Conservation (phyloP, 2,329 filamentous ascomycete species). For the Fusarium sp. region DNA sequence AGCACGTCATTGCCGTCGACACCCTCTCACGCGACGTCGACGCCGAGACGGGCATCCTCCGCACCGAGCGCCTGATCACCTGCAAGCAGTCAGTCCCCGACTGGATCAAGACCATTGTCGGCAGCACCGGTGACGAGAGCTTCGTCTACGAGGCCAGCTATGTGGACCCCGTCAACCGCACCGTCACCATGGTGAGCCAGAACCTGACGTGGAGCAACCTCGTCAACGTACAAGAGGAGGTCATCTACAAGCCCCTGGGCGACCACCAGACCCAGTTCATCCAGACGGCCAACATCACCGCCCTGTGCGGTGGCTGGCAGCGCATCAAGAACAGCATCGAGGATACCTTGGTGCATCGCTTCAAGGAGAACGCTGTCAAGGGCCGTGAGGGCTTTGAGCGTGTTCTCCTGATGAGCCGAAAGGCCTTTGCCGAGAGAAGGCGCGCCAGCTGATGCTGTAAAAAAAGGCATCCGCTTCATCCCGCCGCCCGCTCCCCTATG, state of each 20-base stretch:
- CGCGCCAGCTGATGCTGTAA: conserved; percentile 56
- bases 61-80: conserved; percentile 72
- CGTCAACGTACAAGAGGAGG: conserved; percentile 91
- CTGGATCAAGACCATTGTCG: conserved; percentile 85
- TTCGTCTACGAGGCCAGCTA: conserved; percentile 97
- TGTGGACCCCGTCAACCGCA: conserved; percentile 85
- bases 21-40: conserved; percentile 80
- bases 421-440: conserved; percentile 92
- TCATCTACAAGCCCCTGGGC: conserved; percentile 78
- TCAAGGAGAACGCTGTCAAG: conserved; percentile 90
- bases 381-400: conserved; percentile 95
- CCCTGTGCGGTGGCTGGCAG: conserved; percentile 95
- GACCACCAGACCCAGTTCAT: conserved; percentile 79
- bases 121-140: conserved; percentile 78
- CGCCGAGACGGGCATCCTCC: conserved; percentile 68
- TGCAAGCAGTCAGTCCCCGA: conserved; percentile 76
- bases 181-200: conserved; percentile 95
- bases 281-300: conserved; percentile 93
- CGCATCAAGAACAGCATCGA: conserved; percentile 97
- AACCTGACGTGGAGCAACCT: conserved; percentile 95
- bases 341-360: conserved; percentile 87
- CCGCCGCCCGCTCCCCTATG: neutral
- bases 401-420: conserved; percentile 91
- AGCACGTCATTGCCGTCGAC: conserved; percentile 95
- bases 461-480: conserved; percentile 14